Percentiles rank a stretch among this genome's conserved stretches.
Evolutionary conservation across 2,329 filamentous ascomycete species (phyloP).

Genomic region (Torrubiellomyces zombiae): DNA sequence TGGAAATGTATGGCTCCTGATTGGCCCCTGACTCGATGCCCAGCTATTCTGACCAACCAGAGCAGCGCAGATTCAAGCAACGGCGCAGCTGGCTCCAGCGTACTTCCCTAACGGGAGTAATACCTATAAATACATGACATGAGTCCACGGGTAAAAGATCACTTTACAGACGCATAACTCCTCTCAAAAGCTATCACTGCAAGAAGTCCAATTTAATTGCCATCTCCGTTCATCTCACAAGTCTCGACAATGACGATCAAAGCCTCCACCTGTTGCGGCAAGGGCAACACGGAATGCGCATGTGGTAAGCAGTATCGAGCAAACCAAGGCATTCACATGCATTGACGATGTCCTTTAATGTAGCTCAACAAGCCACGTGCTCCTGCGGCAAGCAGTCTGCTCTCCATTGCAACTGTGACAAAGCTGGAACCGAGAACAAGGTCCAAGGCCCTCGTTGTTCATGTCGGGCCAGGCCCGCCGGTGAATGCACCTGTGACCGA

Average conservation of each 20-base stretch:
- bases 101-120: too few relatives aligned
- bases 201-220: not conserved
- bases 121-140: too few relatives aligned
- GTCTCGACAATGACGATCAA: slow-evolving; percentile 17
- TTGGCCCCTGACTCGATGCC: too few relatives aligned
- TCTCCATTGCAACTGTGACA: slow-evolving; percentile 72
- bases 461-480: slow-evolving; percentile 65
- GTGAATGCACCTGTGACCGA: slow-evolving; percentile 67
- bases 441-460: slow-evolving; percentile 61
- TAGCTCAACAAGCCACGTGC: slow-evolving; percentile 54
- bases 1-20: too few relatives aligned
- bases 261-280: slow-evolving; percentile 38
- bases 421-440: slow-evolving; percentile 58
- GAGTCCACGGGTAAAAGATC: too few relatives aligned
- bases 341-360: not conserved
- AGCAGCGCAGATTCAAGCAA: too few relatives aligned
- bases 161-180: too few relatives aligned
- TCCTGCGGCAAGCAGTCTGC: slow-evolving; percentile 82
- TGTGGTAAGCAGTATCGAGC: slow-evolving; percentile 30
- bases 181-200: not conserved
- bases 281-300: slow-evolving; percentile 33
- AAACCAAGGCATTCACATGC: not conserved
- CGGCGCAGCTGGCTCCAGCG: too few relatives aligned
- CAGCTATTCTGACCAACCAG: too few relatives aligned
- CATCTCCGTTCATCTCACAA: slow-evolving; percentile 3